These are phyloP conservation scores for Monosporascus sp. DNA, from an alignment of 2,329 filamentous ascomycete genomes.

Conservation along the genomic window DNA sequence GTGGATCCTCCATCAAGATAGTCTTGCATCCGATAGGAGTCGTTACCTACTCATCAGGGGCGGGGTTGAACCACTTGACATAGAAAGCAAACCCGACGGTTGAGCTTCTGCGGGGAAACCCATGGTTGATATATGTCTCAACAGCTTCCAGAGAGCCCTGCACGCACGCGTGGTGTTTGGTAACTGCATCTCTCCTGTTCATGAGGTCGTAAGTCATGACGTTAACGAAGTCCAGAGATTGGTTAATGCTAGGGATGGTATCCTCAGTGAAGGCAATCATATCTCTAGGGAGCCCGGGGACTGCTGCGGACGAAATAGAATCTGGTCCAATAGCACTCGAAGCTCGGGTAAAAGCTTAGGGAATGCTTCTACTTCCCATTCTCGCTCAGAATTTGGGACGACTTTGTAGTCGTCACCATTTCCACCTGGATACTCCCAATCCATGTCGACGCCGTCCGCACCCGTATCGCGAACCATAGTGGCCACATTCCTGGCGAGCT, in stretches of 20 bases:
- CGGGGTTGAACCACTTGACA: slow-evolving; percentile 57
- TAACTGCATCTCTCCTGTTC: slow-evolving; percentile 64
- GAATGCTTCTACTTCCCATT: slow-evolving; percentile 56
- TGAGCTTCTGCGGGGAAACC: slow-evolving; percentile 49
- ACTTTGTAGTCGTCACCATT: slow-evolving; percentile 67
- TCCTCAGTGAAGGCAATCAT: slow-evolving; percentile 62
- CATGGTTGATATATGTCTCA: slow-evolving; percentile 54
- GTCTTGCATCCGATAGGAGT: slow-evolving; percentile 46
- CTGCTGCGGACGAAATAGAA: slow-evolving; percentile 66
- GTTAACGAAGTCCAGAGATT: slow-evolving; percentile 63
- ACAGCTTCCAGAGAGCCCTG: slow-evolving; percentile 48
- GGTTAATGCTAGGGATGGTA: slow-evolving; percentile 54
- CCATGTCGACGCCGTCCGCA: slow-evolving; percentile 37
- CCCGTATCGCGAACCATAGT: not conserved
- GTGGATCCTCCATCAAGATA: slow-evolving; percentile 51
- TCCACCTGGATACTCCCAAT: slow-evolving; percentile 62
- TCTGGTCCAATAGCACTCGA: no score
- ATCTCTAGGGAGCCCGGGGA: slow-evolving; percentile 57
- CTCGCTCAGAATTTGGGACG: slow-evolving; percentile 54
- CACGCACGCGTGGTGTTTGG: slow-evolving; percentile 60
- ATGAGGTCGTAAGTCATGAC: slow-evolving; percentile 70
- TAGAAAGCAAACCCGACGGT: slow-evolving; percentile 67
- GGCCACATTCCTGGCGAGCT: not conserved
- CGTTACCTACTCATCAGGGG: not conserved
- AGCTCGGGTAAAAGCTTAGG: no score